These are phyloP conservation scores for Echeveria elegans DNA, from an alignment of 164 flowering plant species.

Conservation along the genomic window DNA sequence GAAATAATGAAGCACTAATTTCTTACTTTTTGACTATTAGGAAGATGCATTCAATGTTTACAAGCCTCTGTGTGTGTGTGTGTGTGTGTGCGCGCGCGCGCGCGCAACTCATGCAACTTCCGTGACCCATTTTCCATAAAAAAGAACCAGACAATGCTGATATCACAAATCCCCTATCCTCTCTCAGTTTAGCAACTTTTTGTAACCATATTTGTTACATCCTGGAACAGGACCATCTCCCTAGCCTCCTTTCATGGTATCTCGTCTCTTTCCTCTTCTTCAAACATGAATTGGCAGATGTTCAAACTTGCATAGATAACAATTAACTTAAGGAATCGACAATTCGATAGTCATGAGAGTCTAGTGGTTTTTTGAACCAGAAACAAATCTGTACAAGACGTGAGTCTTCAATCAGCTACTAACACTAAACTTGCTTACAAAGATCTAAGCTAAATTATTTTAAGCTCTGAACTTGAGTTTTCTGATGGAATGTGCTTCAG, in stretches of 20 bases:
- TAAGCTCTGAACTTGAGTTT: neutral
- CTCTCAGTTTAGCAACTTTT: neutral
- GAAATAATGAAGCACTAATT: neutral
- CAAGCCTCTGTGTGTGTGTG: too few relatives aligned
- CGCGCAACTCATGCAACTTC: conserved; percentile 2
- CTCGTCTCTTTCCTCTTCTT: neutral
- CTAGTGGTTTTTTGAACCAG: neutral
- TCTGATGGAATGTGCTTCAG: neutral
- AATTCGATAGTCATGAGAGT: neutral
- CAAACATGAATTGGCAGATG: neutral
- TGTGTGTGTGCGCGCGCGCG: too few relatives aligned
- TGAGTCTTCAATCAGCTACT: neutral
- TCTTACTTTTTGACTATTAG: neutral
- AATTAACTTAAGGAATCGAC: too few relatives aligned
- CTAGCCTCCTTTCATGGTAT: neutral
- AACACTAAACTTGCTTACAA: neutral
- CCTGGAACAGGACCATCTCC: neutral
- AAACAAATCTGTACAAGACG: neutral
- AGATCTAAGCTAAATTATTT: neutral
- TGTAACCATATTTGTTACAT: conserved; percentile 6
- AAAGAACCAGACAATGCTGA: conserved; percentile 5
- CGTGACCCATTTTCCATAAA: conserved; percentile 2
- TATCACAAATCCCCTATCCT: neutral
- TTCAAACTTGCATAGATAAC: neutral
- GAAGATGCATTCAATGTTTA: neutral